These are phyloP conservation scores for Arabis alpina DNA, from an alignment of 345 rosid genomes.

Conservation along the genomic window DNA sequence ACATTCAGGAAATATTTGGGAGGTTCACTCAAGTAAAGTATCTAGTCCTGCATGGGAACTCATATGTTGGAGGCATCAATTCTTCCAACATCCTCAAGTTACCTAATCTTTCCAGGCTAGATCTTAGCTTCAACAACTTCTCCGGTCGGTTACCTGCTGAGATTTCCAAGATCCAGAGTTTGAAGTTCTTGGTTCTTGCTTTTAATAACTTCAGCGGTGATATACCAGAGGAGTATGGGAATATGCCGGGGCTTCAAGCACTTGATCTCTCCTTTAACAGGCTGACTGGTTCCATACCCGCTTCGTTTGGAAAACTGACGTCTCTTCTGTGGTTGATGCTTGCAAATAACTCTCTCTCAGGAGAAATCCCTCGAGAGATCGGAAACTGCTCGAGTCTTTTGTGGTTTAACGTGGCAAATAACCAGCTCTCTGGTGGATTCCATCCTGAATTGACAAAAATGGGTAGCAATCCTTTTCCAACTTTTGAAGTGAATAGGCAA, in stretches of 20 bases:
- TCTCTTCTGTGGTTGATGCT: conserved; percentile 93
- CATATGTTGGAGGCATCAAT: conserved; percentile 60
- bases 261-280: conserved; percentile 86
- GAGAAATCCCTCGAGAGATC: conserved; percentile 68
- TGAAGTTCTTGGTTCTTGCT: conserved; percentile 71
- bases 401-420: conserved; percentile 89
- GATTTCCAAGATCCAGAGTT: conserved; percentile 54
- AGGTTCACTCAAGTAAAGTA: conserved; percentile 63
- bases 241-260: conserved; percentile 61
- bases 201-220: conserved; percentile 63
- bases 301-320: conserved; percentile 65
- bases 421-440: conserved; percentile 64
- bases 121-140: conserved; percentile 78
- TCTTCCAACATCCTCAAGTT: conserved; percentile 75
- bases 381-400: conserved; percentile 82
- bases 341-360: conserved; percentile 72
- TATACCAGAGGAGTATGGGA: conserved; percentile 77
- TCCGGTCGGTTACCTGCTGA: conserved; percentile 70
- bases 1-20: conserved; percentile 72
- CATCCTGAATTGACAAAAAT: conserved; percentile 66
- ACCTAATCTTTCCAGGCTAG: conserved; percentile 58
- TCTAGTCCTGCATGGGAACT: conserved; percentile 64
- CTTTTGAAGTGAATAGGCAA: conserved; percentile 58
- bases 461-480: conserved; percentile 58
- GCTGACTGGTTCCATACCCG: conserved; percentile 70